A percentile compares a stretch with the other conserved stretches of the same genome.
phyloP scores from a whole-genome alignment of 495 filamentous ascomycete species.

The Elasticomyces elasticus region DNA sequence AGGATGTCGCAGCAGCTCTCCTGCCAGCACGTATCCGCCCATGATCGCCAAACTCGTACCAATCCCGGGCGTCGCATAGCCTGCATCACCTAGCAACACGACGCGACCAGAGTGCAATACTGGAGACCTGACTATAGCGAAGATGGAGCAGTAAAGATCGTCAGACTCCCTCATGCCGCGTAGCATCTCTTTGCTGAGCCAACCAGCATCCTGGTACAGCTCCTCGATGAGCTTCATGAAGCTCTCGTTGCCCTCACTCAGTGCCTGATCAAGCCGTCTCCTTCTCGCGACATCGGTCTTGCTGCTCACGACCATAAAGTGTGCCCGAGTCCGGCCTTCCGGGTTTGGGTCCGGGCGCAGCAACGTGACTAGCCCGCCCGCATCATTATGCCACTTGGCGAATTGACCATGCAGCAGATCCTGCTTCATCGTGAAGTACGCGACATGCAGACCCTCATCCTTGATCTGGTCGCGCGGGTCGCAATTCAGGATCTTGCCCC shows the following conservation, averaged over 20 bases:
- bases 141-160: constrained; percentile 21
- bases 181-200: constrained; percentile 16
- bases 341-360: constrained; percentile 14
- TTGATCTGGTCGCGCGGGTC: constrained; percentile 5
- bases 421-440: constrained; percentile 25
- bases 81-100: constrained; percentile 21
- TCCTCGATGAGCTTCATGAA: constrained; percentile 12
- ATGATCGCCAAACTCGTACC: constrained; percentile 22
- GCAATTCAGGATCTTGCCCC: constrained; percentile 15
- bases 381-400: constrained; percentile 16
- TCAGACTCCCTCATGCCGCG: constrained; percentile 20
- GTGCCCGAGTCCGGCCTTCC: not conserved
- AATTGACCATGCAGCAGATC: not conserved
- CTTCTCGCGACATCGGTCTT: not conserved
- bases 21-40: constrained; percentile 21
- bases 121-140: constrained; percentile 11
- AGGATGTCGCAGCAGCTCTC: constrained; percentile 17
- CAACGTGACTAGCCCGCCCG: constrained; percentile 5
- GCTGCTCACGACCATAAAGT: constrained; percentile 4
- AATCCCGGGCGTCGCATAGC: constrained; percentile 16
- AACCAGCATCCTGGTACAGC: constrained; percentile 17
- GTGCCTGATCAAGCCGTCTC: constrained; percentile 4
- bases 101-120: constrained; percentile 11
- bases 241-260: constrained; percentile 7
- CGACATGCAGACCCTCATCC: constrained; percentile 21